Evolutionary conservation across 2,329 filamentous ascomycete species (phyloP).

Genomic region (Aspergillus sp.): DNA sequence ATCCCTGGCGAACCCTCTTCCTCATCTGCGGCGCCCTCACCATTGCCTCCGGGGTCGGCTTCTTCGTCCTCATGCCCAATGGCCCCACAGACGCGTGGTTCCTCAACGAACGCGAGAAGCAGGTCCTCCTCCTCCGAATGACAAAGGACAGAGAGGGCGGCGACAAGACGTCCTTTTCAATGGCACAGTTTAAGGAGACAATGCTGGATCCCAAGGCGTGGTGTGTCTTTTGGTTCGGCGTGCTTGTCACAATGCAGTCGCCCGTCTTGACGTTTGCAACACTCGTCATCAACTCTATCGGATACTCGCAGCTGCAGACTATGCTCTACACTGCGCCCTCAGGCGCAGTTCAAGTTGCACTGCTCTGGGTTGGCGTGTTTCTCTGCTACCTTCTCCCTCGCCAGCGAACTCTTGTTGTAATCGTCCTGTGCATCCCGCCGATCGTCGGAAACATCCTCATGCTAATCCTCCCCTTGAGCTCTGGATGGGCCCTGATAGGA

Average conservation of each 20-base stretch:
- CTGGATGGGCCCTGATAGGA: conserved; percentile 54
- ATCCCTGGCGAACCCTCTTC: conserved; percentile 53
- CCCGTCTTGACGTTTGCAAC: conserved; percentile 56
- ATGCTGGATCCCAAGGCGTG: conserved; percentile 51
- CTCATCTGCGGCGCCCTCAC: conserved; percentile 54
- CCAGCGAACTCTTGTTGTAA: background rate
- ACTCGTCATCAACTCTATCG: conserved; percentile 49
- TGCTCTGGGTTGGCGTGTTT: conserved; percentile 1
- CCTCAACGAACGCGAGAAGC: conserved; percentile 47
- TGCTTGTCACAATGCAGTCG: conserved; percentile 53
- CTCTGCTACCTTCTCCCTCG: conserved; percentile 1
- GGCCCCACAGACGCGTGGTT: conserved; percentile 54
- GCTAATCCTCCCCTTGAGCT: conserved; percentile 40
- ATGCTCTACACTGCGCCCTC: conserved; percentile 10
- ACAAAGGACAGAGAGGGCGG: conserved; percentile 45
- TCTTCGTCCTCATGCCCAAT: conserved; percentile 46
- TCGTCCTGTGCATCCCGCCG: conserved; percentile 31
- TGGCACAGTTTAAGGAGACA: conserved; percentile 51
- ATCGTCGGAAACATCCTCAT: conserved; percentile 53
- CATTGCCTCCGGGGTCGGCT: conserved; percentile 45
- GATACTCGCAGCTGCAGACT: conserved; percentile 9
- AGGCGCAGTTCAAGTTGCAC: background rate
- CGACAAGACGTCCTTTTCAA: conserved; percentile 52
- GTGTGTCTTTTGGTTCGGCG: conserved; percentile 52
- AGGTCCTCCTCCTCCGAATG: conserved; percentile 46